Base-by-base conservation (phyloP, 73 alveolate species). In the Urostyla sp. region DNA sequence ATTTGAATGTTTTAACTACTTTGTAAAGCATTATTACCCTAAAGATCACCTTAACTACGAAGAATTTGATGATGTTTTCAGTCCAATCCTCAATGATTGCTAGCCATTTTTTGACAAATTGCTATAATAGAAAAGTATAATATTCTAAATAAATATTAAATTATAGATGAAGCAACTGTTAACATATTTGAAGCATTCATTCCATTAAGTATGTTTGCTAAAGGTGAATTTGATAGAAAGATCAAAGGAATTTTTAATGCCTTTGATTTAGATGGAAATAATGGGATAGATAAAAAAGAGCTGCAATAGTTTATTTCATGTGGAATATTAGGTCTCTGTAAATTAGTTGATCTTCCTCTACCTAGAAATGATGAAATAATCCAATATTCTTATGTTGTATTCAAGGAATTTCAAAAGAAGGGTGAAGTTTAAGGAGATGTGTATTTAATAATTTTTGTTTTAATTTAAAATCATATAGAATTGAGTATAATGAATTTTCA, bases 211-310 rank as follows among this genome's bases (percentile, higher is more conserved):
- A 44, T 85, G 73, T 85, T 85, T 38, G 30, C 85, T 4, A 76
- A 56, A 45, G 93, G 93, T 20, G 86, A 85, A 26, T 85, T 85
- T 54, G 81, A 85, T 24, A 43, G 84, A 3, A 85, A 85, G 46
- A 46, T 83, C 24, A 37, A 30, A 26, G 78, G 89, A 0, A 43
- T 75, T 3, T 85, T 53, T 67, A 15, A 34, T n/a, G 80, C 85
- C 0, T 85, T 69, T 51, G 93, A 85, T 34, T 34, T 32, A 18
- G 93, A 85, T 61, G 81, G 55, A 21, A 51, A 44, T 32, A 89
- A 86, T 0, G 50, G 66, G 11, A 75, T 85, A 10, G 93, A 85
- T 34, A 16, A 89, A 30, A 75, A 75, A 8, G 93, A 85, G 57
- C 81, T 85, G 7, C 54, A 59, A 49, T 36, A 0, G 13, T 76